Evolutionary conservation across 495 filamentous ascomycete species (phyloP).

Genomic region (Terfezia boudieri): DNA sequence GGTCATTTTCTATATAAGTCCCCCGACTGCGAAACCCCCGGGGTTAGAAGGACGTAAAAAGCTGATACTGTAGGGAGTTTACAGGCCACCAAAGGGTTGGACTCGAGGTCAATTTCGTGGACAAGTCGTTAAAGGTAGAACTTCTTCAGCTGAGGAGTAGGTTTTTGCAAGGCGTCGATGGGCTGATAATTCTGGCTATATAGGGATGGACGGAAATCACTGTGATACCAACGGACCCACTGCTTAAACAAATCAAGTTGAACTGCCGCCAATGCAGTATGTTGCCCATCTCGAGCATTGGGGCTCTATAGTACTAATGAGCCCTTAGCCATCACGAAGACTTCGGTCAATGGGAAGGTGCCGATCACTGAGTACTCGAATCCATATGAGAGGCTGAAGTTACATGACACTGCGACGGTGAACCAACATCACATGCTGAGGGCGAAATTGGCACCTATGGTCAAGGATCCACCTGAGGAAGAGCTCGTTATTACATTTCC

Average conservation of each 20-base stretch:
- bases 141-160: background rate
- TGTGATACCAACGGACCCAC: slow-evolving; percentile 42
- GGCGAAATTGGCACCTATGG: slow-evolving; percentile 37
- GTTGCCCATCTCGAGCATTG: slow-evolving; percentile 16
- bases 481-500: slow-evolving; percentile 42
- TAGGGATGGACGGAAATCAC: slow-evolving; percentile 51
- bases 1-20: slow-evolving; percentile 20
- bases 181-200: background rate
- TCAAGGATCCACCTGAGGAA: slow-evolving; percentile 35
- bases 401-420: slow-evolving; percentile 38
- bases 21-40: slow-evolving; percentile 10
- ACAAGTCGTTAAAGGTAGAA: slow-evolving; percentile 44
- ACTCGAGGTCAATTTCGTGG: slow-evolving; percentile 65
- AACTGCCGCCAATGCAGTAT: slow-evolving; percentile 73
- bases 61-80: slow-evolving; percentile 10
- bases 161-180: slow-evolving; percentile 1
- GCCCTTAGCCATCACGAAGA: slow-evolving; percentile 24
- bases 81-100: slow-evolving; percentile 57
- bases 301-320: background rate
- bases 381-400: slow-evolving; percentile 42
- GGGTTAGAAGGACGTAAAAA: slow-evolving; percentile 30
- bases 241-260: slow-evolving; percentile 47
- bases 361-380: slow-evolving; percentile 44
- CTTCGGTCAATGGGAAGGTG: slow-evolving; percentile 43
- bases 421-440: slow-evolving; percentile 59